A percentile compares a stretch with the other conserved stretches of the same genome.
These are phyloP conservation scores for Lepidopterella palustris DNA, from an alignment of 495 filamentous ascomycete genomes.

Conservation along the genomic window DNA sequence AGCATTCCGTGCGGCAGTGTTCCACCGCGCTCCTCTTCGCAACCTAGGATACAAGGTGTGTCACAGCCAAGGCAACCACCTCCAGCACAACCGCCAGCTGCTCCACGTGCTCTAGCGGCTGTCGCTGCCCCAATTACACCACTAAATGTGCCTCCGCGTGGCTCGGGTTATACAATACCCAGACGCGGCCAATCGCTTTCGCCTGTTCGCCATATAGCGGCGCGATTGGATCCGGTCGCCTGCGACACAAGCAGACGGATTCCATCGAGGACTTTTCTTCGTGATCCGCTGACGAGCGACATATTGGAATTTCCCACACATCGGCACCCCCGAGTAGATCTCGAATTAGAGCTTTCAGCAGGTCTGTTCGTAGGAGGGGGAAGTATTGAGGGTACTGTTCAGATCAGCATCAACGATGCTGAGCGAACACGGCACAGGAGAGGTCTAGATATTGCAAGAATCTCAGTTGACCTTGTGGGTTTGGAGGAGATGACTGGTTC, in stretches of 20 bases:
- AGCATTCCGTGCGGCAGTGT: slow-evolving; percentile 35
- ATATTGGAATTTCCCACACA: slow-evolving; percentile 34
- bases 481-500: slow-evolving; percentile 43
- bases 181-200: slow-evolving; percentile 31
- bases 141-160: slow-evolving; percentile 18
- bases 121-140: slow-evolving; percentile 12
- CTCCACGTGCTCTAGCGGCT: slow-evolving; percentile 4
- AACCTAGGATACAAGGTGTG: slow-evolving; percentile 13
- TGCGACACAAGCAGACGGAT: slow-evolving; percentile 29
- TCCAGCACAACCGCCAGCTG: slow-evolving; percentile 4
- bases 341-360: slow-evolving; percentile 36
- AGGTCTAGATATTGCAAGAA: slow-evolving; percentile 36
- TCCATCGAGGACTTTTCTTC: slow-evolving; percentile 33
- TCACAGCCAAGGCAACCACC: slow-evolving; percentile 11
- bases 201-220: slow-evolving; percentile 30
- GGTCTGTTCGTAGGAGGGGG: slow-evolving; percentile 39
- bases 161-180: slow-evolving; percentile 28
- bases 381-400: slow-evolving; percentile 37
- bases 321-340: slow-evolving; percentile 34
- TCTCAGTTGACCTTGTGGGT: slow-evolving; percentile 48
- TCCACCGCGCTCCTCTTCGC: slow-evolving; percentile 35
- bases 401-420: slow-evolving; percentile 34
- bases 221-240: slow-evolving; percentile 27
- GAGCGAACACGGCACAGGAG: slow-evolving; percentile 30
- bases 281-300: slow-evolving; percentile 28